Percentiles rank a stretch among this genome's conserved stretches.
Evolutionary conservation across 495 filamentous ascomycete genomes (phyloP).

Genomic region (Lasiosphaeria ovina): DNA sequence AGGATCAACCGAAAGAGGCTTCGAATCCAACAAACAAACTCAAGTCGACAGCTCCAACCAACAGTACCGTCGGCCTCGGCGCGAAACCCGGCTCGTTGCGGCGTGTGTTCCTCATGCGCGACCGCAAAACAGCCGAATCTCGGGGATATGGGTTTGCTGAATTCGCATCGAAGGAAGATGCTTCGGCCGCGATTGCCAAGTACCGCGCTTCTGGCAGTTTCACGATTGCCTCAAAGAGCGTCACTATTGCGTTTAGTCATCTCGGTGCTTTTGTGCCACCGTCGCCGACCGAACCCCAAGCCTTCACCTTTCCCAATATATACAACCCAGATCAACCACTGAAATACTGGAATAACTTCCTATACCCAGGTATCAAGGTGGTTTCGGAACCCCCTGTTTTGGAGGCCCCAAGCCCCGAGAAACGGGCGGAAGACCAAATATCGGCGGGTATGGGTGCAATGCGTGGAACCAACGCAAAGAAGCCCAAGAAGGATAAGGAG

Average conservation of each 20-base stretch:
- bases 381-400: conserved; percentile 48
- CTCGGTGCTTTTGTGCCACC: conserved; percentile 81
- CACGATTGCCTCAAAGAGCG: conserved; percentile 76
- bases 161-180: conserved; percentile 74
- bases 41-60: conserved; percentile 74
- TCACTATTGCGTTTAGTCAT: conserved; percentile 76
- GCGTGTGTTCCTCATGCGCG: conserved; percentile 76
- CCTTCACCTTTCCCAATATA: conserved; percentile 70
- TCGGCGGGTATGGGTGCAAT: no score
- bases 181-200: conserved; percentile 71
- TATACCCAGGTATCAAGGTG: conserved; percentile 66
- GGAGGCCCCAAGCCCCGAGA: conserved; percentile 37
- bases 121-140: conserved; percentile 70
- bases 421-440: conserved; percentile 21
- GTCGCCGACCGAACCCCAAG: conserved; percentile 47
- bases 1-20: conserved; percentile 38
- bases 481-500: conserved; percentile 62
- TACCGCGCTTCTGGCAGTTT: conserved; percentile 77
- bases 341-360: conserved; percentile 82
- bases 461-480: conserved; percentile 13
- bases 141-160: conserved; percentile 91
- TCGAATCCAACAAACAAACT: conserved; percentile 48
- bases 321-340: conserved; percentile 67
- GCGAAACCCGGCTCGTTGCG: conserved; percentile 73
- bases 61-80: conserved; percentile 65